Conservation (phyloP, 306 rosid genomes). For the Cucurbita argyrosperma region DNA sequence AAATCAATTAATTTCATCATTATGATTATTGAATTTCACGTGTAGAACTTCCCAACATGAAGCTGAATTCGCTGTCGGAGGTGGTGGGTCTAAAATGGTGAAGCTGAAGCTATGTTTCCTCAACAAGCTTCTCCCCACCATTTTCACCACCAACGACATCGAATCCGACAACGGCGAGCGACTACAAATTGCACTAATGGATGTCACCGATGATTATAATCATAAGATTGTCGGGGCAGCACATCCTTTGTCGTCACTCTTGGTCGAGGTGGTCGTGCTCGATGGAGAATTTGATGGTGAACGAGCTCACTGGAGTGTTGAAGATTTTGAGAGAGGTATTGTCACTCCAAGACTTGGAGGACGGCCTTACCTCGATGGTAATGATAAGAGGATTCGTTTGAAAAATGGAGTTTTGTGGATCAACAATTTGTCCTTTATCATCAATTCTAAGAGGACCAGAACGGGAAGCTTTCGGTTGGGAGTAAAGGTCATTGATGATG, state of each 20-base stretch:
- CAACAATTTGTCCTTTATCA: neutral
- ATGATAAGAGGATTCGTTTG: neutral
- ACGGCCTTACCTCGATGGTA: neutral
- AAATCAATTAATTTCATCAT: too few species aligned
- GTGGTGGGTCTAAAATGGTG: neutral
- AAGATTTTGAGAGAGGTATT: neutral
- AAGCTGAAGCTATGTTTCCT: neutral
- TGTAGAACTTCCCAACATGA: too few species aligned
- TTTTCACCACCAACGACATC: neutral
- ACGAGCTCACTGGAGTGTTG: neutral
- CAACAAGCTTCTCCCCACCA: neutral
- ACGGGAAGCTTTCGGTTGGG: neutral
- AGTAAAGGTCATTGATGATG: neutral
- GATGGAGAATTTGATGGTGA: neutral
- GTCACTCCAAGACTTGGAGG: neutral
- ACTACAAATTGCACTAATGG: neutral
- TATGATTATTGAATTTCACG: too few species aligned
- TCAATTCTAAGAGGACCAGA: neutral
- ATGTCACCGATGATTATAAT: neutral
- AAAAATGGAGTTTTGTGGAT: neutral
- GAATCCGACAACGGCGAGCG: neutral
- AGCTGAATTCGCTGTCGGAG: too few species aligned
- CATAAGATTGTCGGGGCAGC: neutral
- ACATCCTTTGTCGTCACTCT: neutral
- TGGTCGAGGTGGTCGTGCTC: neutral